Evolutionary conservation across 148 eudicot genomes (phyloP), one percentile per base, ranked within the genome.

Genomic region (Rhododendron henanense): DNA sequence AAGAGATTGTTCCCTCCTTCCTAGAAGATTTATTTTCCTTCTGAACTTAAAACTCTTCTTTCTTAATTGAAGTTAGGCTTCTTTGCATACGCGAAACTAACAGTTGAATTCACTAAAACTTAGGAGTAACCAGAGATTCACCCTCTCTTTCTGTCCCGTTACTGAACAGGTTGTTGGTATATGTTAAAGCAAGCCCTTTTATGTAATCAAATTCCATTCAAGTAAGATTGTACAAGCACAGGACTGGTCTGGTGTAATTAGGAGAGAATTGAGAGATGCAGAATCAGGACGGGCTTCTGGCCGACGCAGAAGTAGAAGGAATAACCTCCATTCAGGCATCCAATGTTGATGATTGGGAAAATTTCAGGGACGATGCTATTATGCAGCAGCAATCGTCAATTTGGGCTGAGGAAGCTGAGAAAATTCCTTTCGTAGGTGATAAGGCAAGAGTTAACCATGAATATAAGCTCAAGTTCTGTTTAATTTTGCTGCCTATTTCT

Each of bases 301-400:
- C 71, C 67, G 87, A 88, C 51, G 87, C 86, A 63, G 89, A 88
- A 77, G 75, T 73, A 37, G 91, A 88, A 41, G 65, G 85, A 55
- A 55, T 78, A 78, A 80, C 84, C 41, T 78, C 91, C 78, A 50
- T 9, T 80, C 65, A 87, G 81, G 77, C 81, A 51, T 87, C 89
- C 77, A 86, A 88, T 45, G 85, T 57, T 71, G 90, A 88, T 73
- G 91, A 94, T 67, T 94, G 99, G 99, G 89, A 85, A 84, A 91
- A 89, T 85, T 87, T 85, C 47, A 94, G 86, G 91, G 99, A 94
- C 61, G 94, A 92, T 81, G 99, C 94, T 31, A 92, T 93, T 87
- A 93, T 94, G 93, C 92, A 92, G 86, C 97, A 96, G 87, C 98
- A 96, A 83, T 90, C 96, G 75, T 92, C 92, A n/a, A 95, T 95